Base-by-base conservation (phyloP, 2,329 filamentous ascomycete species). In the Massarina eburnea region DNA sequence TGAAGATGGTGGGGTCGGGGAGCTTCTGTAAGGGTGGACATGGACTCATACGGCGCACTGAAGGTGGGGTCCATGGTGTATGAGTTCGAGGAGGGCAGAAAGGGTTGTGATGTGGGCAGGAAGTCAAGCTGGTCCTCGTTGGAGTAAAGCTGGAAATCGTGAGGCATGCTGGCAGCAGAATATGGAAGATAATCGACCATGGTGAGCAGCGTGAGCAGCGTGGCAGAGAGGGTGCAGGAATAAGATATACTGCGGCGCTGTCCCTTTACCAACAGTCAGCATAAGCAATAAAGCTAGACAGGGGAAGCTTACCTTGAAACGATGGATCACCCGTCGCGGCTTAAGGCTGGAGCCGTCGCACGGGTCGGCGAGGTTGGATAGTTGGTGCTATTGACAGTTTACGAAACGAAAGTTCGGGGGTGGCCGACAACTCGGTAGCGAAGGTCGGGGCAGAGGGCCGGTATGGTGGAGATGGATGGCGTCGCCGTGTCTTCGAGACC, bases 121-220 rank as follows among this genome's bases (percentile, higher is more conserved):
- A 59, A 66, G 15, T 70, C 61, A 19, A 67, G 44, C 15, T 67
- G 66, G 30, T 68, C 59, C 21, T 67, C 59, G 43, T 55, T 59
- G 36, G 68, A 53, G 54, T 71, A 71, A 39, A 71, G 62, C 49
- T 70, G 61, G 34, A 71, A 70, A 57, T 71, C 68, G 46, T 64
- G 58, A 41, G 62, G 54, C 66, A 71, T 70, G 52, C 26, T 55
- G 45, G 50, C 40, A 7, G 52, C 42, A 21, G 61, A 55, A 49
- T 65, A 67, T 29, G 59, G 55, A 20, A 56, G 45, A 56, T 64
- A 71, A 39, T 69, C 64, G 45, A 68, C 61, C 68, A 71, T 71
- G 49, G 32, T 67, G 58, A 44, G 15, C 19, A 46, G 22, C 30
- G 26, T 26, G 34, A 15, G 40, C n/a, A n/a, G n/a, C n/a, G n/a